Evolutionary conservation across 2,329 filamentous ascomycete species (phyloP).

Genomic region (Colletotrichum lentis): DNA sequence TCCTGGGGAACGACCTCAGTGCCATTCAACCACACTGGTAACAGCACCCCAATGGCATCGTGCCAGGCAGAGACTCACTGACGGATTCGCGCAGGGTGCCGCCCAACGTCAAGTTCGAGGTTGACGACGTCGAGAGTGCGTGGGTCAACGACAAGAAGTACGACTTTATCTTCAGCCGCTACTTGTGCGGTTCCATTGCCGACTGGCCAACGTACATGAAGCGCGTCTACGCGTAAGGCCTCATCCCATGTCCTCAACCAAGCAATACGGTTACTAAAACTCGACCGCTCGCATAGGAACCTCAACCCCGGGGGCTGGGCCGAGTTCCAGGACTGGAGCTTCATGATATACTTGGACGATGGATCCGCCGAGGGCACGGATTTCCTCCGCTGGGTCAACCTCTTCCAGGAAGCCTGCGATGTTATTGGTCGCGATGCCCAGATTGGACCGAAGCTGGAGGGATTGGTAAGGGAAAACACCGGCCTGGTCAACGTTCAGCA

Average conservation of each 20-base stretch:
- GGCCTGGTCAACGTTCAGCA: conserved; percentile 54
- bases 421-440: not conserved
- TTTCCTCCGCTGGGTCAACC: conserved; percentile 53
- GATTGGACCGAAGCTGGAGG: not conserved
- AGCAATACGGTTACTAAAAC: not conserved
- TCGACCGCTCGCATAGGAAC: conserved; percentile 50
- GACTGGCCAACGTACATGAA: conserved; percentile 25
- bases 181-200: conserved; percentile 17
- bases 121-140: conserved; percentile 68
- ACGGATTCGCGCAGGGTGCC: conserved; percentile 56
- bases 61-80: not conserved
- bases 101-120: conserved; percentile 69
- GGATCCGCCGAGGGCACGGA: conserved; percentile 50
- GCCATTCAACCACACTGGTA: conserved; percentile 33
- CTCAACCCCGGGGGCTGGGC: conserved; percentile 63
- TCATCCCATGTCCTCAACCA: not conserved
- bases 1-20: conserved; percentile 46
- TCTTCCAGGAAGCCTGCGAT: not conserved
- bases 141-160: conserved; percentile 50
- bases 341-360: conserved; percentile 44
- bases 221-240: conserved; percentile 41
- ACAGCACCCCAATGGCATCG: accelerated
- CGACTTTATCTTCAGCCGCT: conserved; percentile 46
- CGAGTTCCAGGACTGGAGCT: conserved; percentile 61
- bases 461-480: not conserved